Percentiles rank a stretch among this genome's conserved stretches.
Conservation (phyloP, 805 yeast genomes). For the Starmera dryadoides region DNA sequence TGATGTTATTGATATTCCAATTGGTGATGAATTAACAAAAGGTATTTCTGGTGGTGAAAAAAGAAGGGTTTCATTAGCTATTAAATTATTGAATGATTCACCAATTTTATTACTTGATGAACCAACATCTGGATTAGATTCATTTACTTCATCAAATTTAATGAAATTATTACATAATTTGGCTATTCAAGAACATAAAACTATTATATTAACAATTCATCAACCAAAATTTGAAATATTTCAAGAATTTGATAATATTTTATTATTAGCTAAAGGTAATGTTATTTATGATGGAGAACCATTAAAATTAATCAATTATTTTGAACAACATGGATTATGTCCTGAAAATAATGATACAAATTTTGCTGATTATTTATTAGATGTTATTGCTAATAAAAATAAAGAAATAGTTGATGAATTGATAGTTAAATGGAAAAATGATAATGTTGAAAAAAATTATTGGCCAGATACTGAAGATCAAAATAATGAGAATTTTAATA, state of each 20-base stretch:
- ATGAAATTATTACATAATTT: constrained; percentile 50
- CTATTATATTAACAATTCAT: constrained; percentile 73
- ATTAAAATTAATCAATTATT: constrained; percentile 36
- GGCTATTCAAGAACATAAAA: constrained; percentile 47
- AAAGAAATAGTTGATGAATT: constrained; percentile 35
- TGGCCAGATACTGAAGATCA: constrained; percentile 7
- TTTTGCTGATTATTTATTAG: constrained; percentile 70
- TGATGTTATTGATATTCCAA: constrained; percentile 66
- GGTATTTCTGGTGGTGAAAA: constrained; percentile 79
- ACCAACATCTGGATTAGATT: constrained; percentile 85
- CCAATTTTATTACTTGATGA: constrained; percentile 71
- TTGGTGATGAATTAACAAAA: constrained; percentile 52
- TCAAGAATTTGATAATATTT: constrained; percentile 54
- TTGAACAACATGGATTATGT: constrained; percentile 35
- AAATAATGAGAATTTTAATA: constrained; percentile 8
- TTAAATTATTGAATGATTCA: constrained; percentile 69
- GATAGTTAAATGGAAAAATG: constrained; percentile 29
- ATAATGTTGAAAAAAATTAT: constrained; percentile 2
- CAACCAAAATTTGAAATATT: constrained; percentile 73
- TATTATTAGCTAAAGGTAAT: constrained; percentile 68
- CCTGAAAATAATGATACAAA: constrained; percentile 50
- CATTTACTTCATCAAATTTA: constrained; percentile 68
- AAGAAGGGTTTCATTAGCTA: constrained; percentile 75
- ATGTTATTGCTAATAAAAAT: constrained; percentile 45
- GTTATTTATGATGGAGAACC: constrained; percentile 60